These are phyloP conservation scores for Fusarium nanum DNA, from an alignment of 2,329 filamentous ascomycete species.

Conservation along the genomic window DNA sequence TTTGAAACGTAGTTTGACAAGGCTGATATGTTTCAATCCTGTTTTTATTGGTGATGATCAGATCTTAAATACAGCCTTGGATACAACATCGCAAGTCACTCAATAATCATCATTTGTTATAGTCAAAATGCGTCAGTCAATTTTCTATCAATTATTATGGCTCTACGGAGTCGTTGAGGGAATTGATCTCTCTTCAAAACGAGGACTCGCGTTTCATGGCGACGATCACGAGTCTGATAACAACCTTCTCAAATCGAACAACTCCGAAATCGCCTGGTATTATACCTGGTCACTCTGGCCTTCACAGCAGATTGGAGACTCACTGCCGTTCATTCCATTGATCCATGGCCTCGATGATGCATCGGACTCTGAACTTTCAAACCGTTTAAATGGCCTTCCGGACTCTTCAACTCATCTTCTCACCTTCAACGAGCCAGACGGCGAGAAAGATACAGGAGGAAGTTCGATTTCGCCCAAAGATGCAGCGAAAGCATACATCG, in stretches of 20 bases:
- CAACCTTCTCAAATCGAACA: constrained; percentile 51
- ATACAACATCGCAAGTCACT: neutral
- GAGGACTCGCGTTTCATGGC: constrained; percentile 42
- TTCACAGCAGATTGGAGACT: constrained; percentile 39
- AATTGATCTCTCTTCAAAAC: constrained; percentile 37
- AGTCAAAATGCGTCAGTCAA: constrained; percentile 21
- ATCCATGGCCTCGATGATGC: constrained; percentile 54
- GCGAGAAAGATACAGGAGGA: constrained; percentile 53
- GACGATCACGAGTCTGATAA: constrained; percentile 49
- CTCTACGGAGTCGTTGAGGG: constrained; percentile 1
- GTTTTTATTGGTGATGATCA: neutral
- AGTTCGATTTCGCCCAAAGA: constrained; percentile 54
- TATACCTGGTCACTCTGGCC: constrained; percentile 56
- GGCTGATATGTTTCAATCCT: constrained; percentile 24
- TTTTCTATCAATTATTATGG: constrained; percentile 1
- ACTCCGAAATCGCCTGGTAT: constrained; percentile 56
- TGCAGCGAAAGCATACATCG: constrained; percentile 54
- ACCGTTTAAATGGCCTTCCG: constrained; percentile 47
- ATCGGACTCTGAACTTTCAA: constrained; percentile 41
- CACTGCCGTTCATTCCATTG: constrained; percentile 53
- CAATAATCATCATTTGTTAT: neutral
- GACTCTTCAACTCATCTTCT: constrained; percentile 54
- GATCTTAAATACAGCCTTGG: neutral
- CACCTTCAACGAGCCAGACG: constrained; percentile 58
- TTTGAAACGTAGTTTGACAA: constrained; percentile 23